Base-by-base conservation (phyloP, 2,329 filamentous ascomycete genomes). In the Didymella segeticola region DNA sequence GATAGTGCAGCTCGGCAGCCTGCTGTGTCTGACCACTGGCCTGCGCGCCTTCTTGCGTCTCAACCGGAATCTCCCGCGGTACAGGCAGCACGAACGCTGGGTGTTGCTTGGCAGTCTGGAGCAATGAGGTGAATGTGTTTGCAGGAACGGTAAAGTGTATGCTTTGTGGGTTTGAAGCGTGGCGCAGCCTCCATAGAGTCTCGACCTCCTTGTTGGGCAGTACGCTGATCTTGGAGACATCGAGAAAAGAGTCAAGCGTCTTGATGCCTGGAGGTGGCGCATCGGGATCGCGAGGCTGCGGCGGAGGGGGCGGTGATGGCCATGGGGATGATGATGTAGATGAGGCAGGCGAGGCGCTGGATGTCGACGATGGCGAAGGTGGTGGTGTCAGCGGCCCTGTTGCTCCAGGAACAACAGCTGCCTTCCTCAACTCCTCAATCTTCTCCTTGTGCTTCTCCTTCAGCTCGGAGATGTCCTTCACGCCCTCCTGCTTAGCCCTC, bases 51-150 rank as follows among this genome's bases (percentile, higher is more conserved):
- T 52, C 56, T 30, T 57, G 33, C 19, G 69, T 17, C 66, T 75
- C 53, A 51, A 64, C 36, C 59, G 72, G 56, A 39, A 72, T 75
- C 43, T 72, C 80, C 75, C 84, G 90, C 61, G 90, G 90, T 6
- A 98, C 83, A 0, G 95, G 95, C 1, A 99, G 84, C 49, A 99
- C 88, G 78, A 99, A 99, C 65, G 92, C 88, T 12, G 95, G 95
- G 72, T 93, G 85, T 45, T 80, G 80, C 60, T 86, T 86, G 12
- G 93, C 95, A 2, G 86, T 86, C 0, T 78, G 73, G 58, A 88
- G 85, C 71, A 99, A 91, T 45, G 84, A 81, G 27, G 79, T 72
- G 79, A 93, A 98, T n/a, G 88, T 90, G 2, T 83, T 73, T 2
- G 88, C 75, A 0, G 91, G 89, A 51, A 99, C 87, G 39, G 86